These are phyloP conservation scores for Talaromyces wortmannii DNA, from an alignment of 495 filamentous ascomycete species.

Conservation along the genomic window DNA sequence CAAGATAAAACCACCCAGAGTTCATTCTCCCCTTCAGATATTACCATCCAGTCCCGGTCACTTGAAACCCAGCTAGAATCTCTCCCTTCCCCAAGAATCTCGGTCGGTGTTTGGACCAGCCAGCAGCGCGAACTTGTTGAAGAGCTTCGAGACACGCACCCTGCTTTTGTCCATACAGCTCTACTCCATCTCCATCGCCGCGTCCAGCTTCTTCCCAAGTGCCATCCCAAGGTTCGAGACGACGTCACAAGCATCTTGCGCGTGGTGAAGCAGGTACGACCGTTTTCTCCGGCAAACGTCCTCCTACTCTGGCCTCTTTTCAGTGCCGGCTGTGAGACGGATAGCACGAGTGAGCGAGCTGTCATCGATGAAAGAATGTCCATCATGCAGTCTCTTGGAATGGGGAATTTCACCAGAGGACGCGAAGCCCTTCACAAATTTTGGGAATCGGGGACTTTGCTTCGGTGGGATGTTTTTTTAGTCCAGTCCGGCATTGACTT, in stretches of 20 bases:
- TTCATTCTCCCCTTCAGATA: not conserved
- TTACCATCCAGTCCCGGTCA: not conserved
- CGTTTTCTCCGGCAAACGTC: constrained; percentile 20
- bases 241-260: constrained; percentile 17
- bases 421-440: constrained; percentile 12
- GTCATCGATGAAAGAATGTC: constrained; percentile 20
- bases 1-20: not conserved
- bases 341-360: constrained; percentile 8
- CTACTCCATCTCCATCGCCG: constrained; percentile 25
- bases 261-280: constrained; percentile 11
- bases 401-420: constrained; percentile 28
- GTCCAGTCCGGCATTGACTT: constrained; percentile 14
- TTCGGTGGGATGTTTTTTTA: constrained; percentile 23
- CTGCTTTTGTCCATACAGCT: constrained; percentile 22
- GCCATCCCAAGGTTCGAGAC: constrained; percentile 13
- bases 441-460: constrained; percentile 12
- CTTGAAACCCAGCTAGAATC: not conserved
- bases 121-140: constrained; percentile 1
- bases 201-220: constrained; percentile 12
- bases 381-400: constrained; percentile 20
- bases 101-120: not conserved
- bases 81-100: not conserved
- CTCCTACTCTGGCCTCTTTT: constrained; percentile 29
- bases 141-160: constrained; percentile 19
- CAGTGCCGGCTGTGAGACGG: constrained; percentile 25